A percentile compares a stretch with the other conserved stretches of the same genome.
Evolutionary conservation across 257 asterid genomes (phyloP).

Genomic region (Solanum etuberosum): DNA sequence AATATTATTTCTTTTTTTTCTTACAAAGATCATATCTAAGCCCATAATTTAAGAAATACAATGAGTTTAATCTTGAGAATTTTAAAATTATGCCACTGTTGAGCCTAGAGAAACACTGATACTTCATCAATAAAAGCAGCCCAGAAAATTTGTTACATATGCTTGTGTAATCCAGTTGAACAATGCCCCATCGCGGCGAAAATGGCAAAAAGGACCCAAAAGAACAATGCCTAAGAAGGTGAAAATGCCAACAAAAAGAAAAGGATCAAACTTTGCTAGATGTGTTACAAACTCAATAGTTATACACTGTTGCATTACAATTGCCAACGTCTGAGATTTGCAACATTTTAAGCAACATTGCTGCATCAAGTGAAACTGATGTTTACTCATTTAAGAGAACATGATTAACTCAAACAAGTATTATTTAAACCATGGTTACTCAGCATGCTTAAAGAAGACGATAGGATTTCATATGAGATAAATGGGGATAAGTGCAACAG

Average conservation of each 20-base stretch:
- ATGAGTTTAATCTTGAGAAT: background rate
- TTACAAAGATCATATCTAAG: background rate
- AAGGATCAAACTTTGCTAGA: background rate
- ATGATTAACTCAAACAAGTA: background rate
- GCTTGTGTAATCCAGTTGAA: background rate
- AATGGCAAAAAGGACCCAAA: background rate
- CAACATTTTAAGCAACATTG: background rate
- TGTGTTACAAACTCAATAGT: background rate
- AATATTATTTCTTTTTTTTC: background rate
- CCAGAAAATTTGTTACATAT: background rate
- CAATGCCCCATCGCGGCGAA: background rate
- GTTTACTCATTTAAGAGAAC: background rate
- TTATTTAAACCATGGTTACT: background rate
- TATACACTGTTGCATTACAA: background rate
- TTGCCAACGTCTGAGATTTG: background rate
- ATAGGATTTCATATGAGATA: background rate
- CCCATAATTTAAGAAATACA: background rate
- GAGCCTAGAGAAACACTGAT: background rate
- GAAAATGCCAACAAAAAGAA: background rate
- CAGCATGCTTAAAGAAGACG: background rate
- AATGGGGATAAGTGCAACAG: background rate
- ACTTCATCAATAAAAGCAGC: background rate
- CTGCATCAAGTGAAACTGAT: background rate
- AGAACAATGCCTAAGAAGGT: background rate
- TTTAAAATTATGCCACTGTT: background rate